Conservation (phyloP, 2,329 filamentous ascomycete species). For the Fusarium paranaense region DNA sequence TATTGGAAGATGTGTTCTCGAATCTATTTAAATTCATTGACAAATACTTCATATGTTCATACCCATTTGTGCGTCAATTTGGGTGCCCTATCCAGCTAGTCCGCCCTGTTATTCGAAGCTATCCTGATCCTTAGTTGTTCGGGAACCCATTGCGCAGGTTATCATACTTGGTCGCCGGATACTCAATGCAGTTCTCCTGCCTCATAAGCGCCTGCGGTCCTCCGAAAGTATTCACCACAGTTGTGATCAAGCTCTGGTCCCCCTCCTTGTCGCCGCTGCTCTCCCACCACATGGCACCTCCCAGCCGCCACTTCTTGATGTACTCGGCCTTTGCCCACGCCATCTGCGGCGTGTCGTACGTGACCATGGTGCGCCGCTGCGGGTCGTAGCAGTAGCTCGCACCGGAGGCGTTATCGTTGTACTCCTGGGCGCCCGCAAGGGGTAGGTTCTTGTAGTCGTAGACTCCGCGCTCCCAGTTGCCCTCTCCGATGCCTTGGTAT, state of each 20-base stretch:
- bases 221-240: slow-evolving; percentile 70
- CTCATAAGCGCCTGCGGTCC: slow-evolving; percentile 62
- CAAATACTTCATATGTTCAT: neutral
- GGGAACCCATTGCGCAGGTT: slow-evolving; percentile 72
- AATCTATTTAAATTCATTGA: neutral
- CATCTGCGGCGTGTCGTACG: slow-evolving; percentile 80
- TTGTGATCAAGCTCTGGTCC: slow-evolving; percentile 74
- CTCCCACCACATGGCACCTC: slow-evolving; percentile 99
- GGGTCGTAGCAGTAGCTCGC: slow-evolving; percentile 85
- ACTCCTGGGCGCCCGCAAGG: slow-evolving; percentile 71
- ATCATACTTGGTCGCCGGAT: slow-evolving; percentile 76
- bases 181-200: slow-evolving; percentile 70
- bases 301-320: slow-evolving; percentile 74
- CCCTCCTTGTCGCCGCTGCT: slow-evolving; percentile 80
- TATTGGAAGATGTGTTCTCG: neutral
- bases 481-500: slow-evolving; percentile 79
- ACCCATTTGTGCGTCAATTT: neutral
- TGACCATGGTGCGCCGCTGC: slow-evolving; percentile 73
- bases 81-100: neutral
- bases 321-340: slow-evolving; percentile 78
- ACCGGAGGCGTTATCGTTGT: slow-evolving; percentile 70
- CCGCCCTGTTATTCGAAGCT: neutral
- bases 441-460: slow-evolving; percentile 92
- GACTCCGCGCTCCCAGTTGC: slow-evolving; percentile 86
- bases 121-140: slow-evolving; percentile 39